Evolutionary conservation across 768 basidiomycete species (phyloP).

Genomic region (Lactifluus rugatus): DNA sequence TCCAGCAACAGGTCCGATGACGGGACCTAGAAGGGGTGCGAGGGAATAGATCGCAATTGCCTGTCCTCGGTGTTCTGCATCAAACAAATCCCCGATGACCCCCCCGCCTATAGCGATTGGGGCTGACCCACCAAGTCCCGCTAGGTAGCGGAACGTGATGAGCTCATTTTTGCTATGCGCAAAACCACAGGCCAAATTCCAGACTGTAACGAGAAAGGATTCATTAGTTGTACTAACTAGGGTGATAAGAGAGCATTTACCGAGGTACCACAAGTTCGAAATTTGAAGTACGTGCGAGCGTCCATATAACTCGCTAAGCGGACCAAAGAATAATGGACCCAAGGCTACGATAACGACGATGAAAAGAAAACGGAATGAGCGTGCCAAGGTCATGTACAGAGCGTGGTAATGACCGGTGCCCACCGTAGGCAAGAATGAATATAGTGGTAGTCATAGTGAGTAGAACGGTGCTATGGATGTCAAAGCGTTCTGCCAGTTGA

Average conservation of each 20-base stretch:
- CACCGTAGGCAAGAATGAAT: constrained; percentile 53
- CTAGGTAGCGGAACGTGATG: constrained; percentile 57
- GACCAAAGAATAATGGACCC: constrained; percentile 41
- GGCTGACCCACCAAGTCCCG: constrained; percentile 66
- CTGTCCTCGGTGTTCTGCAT: constrained; percentile 50
- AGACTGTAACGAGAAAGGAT: constrained; percentile 28
- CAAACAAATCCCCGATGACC: constrained; percentile 55
- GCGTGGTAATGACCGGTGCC: constrained; percentile 6
- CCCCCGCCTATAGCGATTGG: constrained; percentile 60
- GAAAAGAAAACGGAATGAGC: background rate
- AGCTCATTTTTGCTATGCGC: constrained; percentile 47
- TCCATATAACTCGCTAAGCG: constrained; percentile 64
- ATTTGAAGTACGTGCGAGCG: constrained; percentile 51
- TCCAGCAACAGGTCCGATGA: constrained; percentile 54
- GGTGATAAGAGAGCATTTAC: constrained; percentile 27
- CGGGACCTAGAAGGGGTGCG: constrained; percentile 57
- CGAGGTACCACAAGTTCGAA: constrained; percentile 58
- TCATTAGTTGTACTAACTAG: background rate
- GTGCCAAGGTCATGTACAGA: background rate
- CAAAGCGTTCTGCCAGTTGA: constrained; percentile 44
- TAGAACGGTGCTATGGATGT: constrained; percentile 39
- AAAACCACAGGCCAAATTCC: constrained; percentile 53
- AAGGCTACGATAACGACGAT: constrained; percentile 32
- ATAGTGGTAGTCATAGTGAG: constrained; percentile 42
- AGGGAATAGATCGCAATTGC: constrained; percentile 58